Evolutionary conservation across 2,329 filamentous ascomycete species (phyloP).

Genomic region (Phoma sp.): DNA sequence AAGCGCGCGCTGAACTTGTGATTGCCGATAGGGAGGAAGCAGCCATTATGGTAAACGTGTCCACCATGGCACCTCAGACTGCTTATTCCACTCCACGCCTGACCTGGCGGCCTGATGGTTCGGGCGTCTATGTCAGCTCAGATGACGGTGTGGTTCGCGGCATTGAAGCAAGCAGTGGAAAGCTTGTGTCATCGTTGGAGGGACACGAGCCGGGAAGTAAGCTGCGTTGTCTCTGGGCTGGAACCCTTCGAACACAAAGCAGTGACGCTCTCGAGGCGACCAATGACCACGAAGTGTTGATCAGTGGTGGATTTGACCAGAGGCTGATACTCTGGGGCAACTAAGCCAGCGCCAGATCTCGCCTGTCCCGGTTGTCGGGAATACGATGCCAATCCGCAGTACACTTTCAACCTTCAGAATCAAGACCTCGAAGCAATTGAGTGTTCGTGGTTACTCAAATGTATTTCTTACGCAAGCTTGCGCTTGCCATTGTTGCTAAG

Average conservation of each 20-base stretch:
- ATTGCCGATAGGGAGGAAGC: conserved; percentile 63
- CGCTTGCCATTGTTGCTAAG: not conserved
- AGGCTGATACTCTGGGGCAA: conserved; percentile 62
- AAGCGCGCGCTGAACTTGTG: conserved; percentile 58
- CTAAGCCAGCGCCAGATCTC: not conserved
- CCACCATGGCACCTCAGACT: conserved; percentile 67
- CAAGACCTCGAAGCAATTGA: not conserved
- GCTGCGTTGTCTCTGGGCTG: conserved; percentile 64
- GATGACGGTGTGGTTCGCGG: conserved; percentile 68
- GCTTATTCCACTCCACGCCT: conserved; percentile 67
- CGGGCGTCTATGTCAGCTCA: conserved; percentile 68
- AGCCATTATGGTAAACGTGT: conserved; percentile 65
- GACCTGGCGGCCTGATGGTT: conserved; percentile 66
- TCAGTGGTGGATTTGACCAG: conserved; percentile 70
- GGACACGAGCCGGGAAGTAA: conserved; percentile 65
- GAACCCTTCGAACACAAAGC: conserved; percentile 44
- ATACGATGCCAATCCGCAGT: not conserved
- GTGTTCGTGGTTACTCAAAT: not conserved
- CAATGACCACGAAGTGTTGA: conserved; percentile 58
- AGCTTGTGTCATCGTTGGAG: conserved; percentile 58
- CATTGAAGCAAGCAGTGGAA: conserved; percentile 64
- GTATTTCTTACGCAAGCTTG: not conserved
- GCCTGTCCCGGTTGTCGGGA: not conserved
- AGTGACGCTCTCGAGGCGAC: conserved; percentile 15
- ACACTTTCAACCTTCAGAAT: no score